Base-by-base conservation (phyloP, 495 filamentous ascomycete genomes). In the Penicillium mononematosum region DNA sequence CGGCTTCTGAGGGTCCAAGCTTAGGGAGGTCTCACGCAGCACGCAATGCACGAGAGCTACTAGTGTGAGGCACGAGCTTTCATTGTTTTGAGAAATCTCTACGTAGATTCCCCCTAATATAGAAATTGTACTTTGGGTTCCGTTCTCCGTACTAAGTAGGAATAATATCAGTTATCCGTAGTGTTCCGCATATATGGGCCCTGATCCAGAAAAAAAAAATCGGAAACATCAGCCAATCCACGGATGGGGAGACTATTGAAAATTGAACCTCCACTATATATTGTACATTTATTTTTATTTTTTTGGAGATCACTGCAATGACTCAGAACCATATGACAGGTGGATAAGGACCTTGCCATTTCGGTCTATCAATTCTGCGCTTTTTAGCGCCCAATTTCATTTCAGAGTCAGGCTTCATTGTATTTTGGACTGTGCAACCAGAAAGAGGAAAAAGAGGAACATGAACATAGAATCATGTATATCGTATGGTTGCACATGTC, bases 271-370 rank as follows among this genome's bases (percentile, higher is more conserved):
- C 46, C 46, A 34, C 46, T 11, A 24, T 12, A 14, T 11, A 24
- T 12, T 7, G 17, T 25, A 20, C 22, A 20, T 20, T 22, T 47
- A 16, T 45, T 16, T 25, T 25, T 24, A 22, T 12, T 45, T 25
- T 24, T 32, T 32, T 34, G 31, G 31, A 14, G 43, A 45, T 45
- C 19, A 49, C 17, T 50, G 20, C 32, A 50, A 53, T 53, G 50
- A 53, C 25, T 53, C 50, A 52, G 20, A 9, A 24, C 50, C 25
- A 53, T 41, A 43, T 53, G 50, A 53, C 50, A 53, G 50, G 50
- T 53, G 50, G 50, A 44, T 53, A 43, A 53, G 38, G 32, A 43
- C 25, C 50, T 52, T 38, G 20, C 41, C 27, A 50, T 52, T 52
- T 10, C 27, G 9, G 39, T 43, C 6, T 19, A 17, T 43, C 24